phyloP scores from a whole-genome alignment of 1,284 basidiomycete species.

The Apiotrichum brassicae region DNA sequence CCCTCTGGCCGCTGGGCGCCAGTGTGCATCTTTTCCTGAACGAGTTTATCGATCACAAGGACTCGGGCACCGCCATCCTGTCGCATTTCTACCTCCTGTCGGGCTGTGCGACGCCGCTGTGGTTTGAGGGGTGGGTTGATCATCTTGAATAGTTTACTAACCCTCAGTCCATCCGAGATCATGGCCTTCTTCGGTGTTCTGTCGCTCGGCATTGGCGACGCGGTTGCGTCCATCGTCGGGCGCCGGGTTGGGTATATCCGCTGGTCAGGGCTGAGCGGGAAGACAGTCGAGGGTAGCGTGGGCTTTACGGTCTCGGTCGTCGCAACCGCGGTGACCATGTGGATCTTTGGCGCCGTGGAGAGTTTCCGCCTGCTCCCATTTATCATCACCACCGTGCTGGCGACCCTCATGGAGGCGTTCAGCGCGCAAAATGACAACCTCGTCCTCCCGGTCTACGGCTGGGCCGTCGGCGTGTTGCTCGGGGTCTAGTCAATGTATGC shows the following conservation, averaged over 20 bases:
- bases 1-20: conserved; percentile 92
- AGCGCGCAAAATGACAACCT: conserved; percentile 93
- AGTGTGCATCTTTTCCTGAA: conserved; percentile 92
- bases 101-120: conserved; percentile 86
- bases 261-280: conserved; percentile 76
- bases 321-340: conserved; percentile 61
- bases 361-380: conserved; percentile 53
- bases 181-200: conserved; percentile 85
- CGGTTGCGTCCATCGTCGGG: conserved; percentile 86
- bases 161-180: conserved; percentile 58
- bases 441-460: conserved; percentile 80
- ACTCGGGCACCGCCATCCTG: conserved; percentile 90
- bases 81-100: conserved; percentile 96
- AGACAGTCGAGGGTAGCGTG: conserved; percentile 85
- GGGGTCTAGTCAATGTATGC: conserved; percentile 23
- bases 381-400: conserved; percentile 52
- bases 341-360: conserved; percentile 62
- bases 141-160: conserved; percentile 14
- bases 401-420: conserved; percentile 73
- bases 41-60: conserved; percentile 94
- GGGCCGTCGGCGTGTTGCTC: conserved; percentile 51
- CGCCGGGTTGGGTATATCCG: conserved; percentile 68
- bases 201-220: conserved; percentile 87
- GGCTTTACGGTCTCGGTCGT: conserved; percentile 75
- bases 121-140: conserved; percentile 92